A percentile compares a stretch with the other conserved stretches of the same genome.
phyloP scores from a whole-genome alignment of 345 rosid genomes.

The Pugionium cornutum region DNA sequence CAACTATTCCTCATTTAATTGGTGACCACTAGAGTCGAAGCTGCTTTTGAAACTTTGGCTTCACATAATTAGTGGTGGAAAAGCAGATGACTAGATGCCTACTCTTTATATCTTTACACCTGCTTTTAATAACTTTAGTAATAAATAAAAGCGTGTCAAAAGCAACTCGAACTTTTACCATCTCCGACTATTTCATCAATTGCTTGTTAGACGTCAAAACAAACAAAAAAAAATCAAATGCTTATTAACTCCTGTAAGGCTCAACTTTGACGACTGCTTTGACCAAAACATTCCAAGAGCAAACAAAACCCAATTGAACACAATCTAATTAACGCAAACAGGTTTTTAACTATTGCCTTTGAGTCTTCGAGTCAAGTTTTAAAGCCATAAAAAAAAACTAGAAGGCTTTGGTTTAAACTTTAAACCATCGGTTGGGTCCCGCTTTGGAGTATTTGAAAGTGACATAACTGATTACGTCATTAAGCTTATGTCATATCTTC shows the following conservation, averaged over 20 bases:
- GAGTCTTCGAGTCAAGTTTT: neutral
- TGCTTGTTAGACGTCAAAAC: too few species aligned
- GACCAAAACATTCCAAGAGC: constrained; percentile 5
- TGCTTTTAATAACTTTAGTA: neutral
- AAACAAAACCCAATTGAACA: neutral
- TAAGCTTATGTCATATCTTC: constrained; percentile 20
- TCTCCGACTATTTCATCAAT: neutral
- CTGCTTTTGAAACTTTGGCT: constrained; percentile 25
- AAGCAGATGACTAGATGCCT: constrained; percentile 37
- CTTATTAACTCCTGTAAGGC: neutral
- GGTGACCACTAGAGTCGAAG: constrained; percentile 14
- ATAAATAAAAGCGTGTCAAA: constrained; percentile 16
- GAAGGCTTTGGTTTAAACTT: neutral
- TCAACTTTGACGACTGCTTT: constrained; percentile 25
- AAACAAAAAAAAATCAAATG: too few species aligned
- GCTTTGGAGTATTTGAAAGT: constrained; percentile 10
- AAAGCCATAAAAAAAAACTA: neutral
- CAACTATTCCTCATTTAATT: constrained; percentile 9
- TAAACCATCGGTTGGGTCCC: neutral
- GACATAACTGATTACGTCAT: constrained; percentile 29
- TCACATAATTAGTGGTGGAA: constrained; percentile 7
- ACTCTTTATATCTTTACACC: constrained; percentile 8
- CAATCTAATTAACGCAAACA: neutral
- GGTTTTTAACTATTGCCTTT: neutral
- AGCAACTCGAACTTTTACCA: constrained; percentile 19